These are phyloP conservation scores for Anthracocystis setariae DNA, from an alignment of 1,284 basidiomycete species.

Conservation along the genomic window DNA sequence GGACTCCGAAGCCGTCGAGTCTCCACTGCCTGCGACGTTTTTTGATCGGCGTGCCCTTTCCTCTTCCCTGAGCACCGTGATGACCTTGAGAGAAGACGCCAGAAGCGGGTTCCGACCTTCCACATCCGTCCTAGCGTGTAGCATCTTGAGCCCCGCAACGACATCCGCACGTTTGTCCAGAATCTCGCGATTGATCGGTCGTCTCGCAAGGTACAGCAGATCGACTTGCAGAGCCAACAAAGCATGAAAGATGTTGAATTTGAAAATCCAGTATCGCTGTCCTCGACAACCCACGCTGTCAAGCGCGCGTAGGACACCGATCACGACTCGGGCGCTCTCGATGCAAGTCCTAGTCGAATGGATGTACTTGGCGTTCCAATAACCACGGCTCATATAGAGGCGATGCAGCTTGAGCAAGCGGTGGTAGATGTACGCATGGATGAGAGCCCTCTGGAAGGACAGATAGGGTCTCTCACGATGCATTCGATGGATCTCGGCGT, in stretches of 20 bases:
- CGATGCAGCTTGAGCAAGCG: constrained; percentile 59
- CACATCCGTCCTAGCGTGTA: constrained; percentile 41
- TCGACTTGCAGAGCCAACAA: constrained; percentile 46
- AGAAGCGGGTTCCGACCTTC: constrained; percentile 42
- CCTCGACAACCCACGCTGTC: constrained; percentile 31
- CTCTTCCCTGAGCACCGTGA: constrained; percentile 44
- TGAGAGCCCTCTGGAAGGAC: constrained; percentile 50
- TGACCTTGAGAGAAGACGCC: constrained; percentile 47
- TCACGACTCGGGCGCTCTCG: constrained; percentile 46
- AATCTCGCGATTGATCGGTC: constrained; percentile 39
- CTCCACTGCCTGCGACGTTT: constrained; percentile 1
- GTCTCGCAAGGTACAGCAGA: constrained; percentile 34
- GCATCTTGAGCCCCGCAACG: constrained; percentile 44
- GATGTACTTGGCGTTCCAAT: constrained; percentile 55
- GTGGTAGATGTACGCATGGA: constrained; percentile 57
- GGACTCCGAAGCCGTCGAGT: constrained; percentile 11
- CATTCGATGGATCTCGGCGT: constrained; percentile 47
- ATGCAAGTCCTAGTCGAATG: constrained; percentile 55
- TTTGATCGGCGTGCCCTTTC: constrained; percentile 31
- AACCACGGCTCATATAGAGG: constrained; percentile 54
- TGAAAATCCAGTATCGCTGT: constrained; percentile 45
- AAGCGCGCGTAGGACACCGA: constrained; percentile 32
- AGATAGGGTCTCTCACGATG: constrained; percentile 58
- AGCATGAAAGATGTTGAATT: constrained; percentile 50
- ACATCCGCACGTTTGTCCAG: constrained; percentile 41